phyloP scores from a whole-genome alignment of 2,329 filamentous ascomycete genomes.

The Phyllosticta capitalensis region DNA sequence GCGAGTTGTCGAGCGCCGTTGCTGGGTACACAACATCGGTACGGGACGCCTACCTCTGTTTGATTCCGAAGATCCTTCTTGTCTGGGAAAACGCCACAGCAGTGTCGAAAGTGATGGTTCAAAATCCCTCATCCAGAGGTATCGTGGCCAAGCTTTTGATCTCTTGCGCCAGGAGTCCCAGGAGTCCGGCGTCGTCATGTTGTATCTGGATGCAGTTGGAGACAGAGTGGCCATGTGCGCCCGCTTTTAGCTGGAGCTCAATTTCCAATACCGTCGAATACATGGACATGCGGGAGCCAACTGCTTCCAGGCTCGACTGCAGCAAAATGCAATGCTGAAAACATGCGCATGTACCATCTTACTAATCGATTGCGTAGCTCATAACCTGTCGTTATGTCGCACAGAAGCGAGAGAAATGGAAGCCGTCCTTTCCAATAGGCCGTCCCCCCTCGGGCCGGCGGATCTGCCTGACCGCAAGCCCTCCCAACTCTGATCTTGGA shows the following conservation, averaged over 20 bases:
- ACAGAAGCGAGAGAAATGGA: background rate
- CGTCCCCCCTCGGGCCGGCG: background rate
- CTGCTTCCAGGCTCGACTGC: background rate
- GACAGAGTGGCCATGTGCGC: background rate
- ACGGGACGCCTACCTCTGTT: background rate
- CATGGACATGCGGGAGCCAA: background rate
- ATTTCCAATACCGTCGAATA: background rate
- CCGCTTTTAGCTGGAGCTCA: background rate
- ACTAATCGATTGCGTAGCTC: background rate
- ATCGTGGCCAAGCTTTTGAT: background rate
- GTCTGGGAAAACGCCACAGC: background rate
- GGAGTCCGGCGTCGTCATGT: background rate
- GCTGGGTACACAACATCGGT: background rate
- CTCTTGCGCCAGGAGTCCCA: background rate
- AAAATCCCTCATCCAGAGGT: background rate
- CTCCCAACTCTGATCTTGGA: background rate
- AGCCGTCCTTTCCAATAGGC: background rate
- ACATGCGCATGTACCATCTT: background rate
- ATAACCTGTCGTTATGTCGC: background rate
- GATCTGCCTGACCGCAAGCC: background rate
- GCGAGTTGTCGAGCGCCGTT: background rate
- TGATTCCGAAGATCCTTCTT: background rate
- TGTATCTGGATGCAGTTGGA: background rate
- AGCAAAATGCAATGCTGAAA: background rate
- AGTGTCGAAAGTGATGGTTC: background rate